Evolutionary conservation across 2,329 filamentous ascomycete species (phyloP), one percentile per base, ranked within the genome.

Genomic region (Ampelomyces quisqualis): DNA sequence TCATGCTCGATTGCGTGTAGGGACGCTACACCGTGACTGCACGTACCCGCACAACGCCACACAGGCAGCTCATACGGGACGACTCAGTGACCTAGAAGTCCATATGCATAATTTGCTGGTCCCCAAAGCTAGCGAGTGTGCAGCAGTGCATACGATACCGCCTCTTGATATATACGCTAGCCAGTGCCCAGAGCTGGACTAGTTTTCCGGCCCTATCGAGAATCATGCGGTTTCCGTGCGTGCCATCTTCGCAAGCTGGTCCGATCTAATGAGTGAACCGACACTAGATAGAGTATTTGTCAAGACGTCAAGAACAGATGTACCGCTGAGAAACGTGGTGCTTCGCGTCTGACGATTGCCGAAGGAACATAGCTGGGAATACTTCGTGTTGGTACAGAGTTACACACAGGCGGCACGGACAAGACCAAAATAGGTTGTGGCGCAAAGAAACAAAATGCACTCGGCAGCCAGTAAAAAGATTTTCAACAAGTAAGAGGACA

Each of bases 1-100:
- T 23, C 32, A 23, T 34, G 32, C 32, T 34, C 32, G 32, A 34
- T 34, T 11, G 28, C 15, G 10, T 8, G 21, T 18, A 14, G 8
- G 7, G 23, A 10, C n/a, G 23, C 23, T 29, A 21, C 13, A 19
- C 31, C 18, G 11, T 11, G 28, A 2, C 18, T n/a, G 17, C 30
- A 21, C 10, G 24, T 39, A 26, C 14, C 10, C 14, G 20, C 21
- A 28, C 2, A 17, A 34, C n/a, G 30, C 37, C 37, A 33, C 23
- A 19, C 14, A 14, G 22, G 27, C 26, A 38, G 13, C 11, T 6
- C 9, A 13, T 20, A n/a, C n/a, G n/a, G n/a, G n/a, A n/a, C n/a
- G n/a, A n/a, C n/a, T n/a, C n/a, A n/a, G n/a, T n/a, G n/a, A n/a
- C n/a, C n/a, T n/a, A n/a, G n/a, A n/a, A n/a, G n/a, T n/a, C n/a